These are phyloP conservation scores for Mucor circinelloides DNA, from an alignment of 371 early-diverging fungal genomes.

Conservation along the genomic window DNA sequence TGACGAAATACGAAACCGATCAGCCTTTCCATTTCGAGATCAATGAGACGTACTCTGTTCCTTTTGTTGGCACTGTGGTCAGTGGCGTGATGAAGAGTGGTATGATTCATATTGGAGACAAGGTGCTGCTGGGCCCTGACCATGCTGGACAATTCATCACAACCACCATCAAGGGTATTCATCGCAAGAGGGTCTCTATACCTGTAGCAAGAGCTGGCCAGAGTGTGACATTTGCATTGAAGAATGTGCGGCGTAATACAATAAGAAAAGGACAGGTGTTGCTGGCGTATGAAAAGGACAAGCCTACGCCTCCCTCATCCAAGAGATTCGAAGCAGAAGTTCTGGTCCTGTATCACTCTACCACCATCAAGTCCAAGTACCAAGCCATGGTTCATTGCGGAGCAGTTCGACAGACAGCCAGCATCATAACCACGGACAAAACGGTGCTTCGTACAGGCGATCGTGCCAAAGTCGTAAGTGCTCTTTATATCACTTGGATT, in stretches of 20 bases:
- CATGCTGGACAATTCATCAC: slow-evolving; percentile 75
- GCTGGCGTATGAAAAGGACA: slow-evolving; percentile 59
- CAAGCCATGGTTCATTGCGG: slow-evolving; percentile 96
- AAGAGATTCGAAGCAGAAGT: slow-evolving; percentile 90
- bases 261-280: slow-evolving; percentile 93
- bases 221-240: slow-evolving; percentile 83
- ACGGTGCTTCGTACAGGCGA: slow-evolving; percentile 86
- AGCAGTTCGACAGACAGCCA: slow-evolving; percentile 87
- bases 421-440: slow-evolving; percentile 76
- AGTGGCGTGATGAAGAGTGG: slow-evolving; percentile 67
- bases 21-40: slow-evolving; percentile 79
- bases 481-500: slow-evolving; percentile 12
- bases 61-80: slow-evolving; percentile 88
- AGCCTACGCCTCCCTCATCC: slow-evolving; percentile 63
- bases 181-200: slow-evolving; percentile 83
- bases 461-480: slow-evolving; percentile 72
- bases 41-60: slow-evolving; percentile 89
- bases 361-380: slow-evolving; percentile 86
- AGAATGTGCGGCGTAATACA: slow-evolving; percentile 76
- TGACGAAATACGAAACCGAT: slow-evolving; percentile 65
- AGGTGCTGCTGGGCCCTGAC: slow-evolving; percentile 87
- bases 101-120: slow-evolving; percentile 78
- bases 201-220: slow-evolving; percentile 84
- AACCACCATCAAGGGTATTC: slow-evolving; percentile 84
- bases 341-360: slow-evolving; percentile 86